A percentile compares a stretch with the other conserved stretches of the same genome.
phyloP scores from a whole-genome alignment of 2,329 filamentous ascomycete genomes.

The Dactylellina leptospora region DNA sequence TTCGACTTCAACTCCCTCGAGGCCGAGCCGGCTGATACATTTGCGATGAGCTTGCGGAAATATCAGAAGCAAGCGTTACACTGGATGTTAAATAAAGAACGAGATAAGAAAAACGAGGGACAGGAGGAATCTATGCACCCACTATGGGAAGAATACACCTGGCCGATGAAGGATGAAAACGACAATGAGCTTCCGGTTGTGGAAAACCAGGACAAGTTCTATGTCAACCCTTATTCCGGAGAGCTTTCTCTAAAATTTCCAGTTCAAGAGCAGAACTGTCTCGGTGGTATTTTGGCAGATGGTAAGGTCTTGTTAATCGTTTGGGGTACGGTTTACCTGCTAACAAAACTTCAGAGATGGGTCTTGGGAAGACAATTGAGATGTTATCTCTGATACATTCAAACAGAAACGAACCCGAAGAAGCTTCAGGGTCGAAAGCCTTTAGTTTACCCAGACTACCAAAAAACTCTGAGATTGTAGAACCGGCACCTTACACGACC shows the following conservation, averaged over 20 bases:
- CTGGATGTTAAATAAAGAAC: slow-evolving; percentile 95
- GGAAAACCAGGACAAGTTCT: slow-evolving; percentile 77
- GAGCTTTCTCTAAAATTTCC: slow-evolving; percentile 92
- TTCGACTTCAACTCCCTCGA: slow-evolving; percentile 94
- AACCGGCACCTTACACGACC: slow-evolving; percentile 84
- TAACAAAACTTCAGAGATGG: slow-evolving; percentile 74
- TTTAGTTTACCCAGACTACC: slow-evolving; percentile 45
- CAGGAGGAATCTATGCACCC: slow-evolving; percentile 90
- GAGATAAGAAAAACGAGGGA: slow-evolving; percentile 71
- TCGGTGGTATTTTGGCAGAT: slow-evolving; percentile 91
- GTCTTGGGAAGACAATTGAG: slow-evolving; percentile 96
- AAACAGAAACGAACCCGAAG: slow-evolving; percentile 65
- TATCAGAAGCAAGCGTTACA: slow-evolving; percentile 95
- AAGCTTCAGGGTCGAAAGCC: slow-evolving; percentile 31
- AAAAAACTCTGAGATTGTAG: slow-evolving; percentile 63
- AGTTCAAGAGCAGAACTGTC: slow-evolving; percentile 89
- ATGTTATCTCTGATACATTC: slow-evolving; percentile 94
- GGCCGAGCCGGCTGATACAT: slow-evolving; percentile 81
- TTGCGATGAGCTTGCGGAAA: slow-evolving; percentile 81
- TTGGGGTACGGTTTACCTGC: background rate
- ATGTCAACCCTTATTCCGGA: slow-evolving; percentile 96
- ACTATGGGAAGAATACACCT: slow-evolving; percentile 93
- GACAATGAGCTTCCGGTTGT: slow-evolving; percentile 76
- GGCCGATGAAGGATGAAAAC: slow-evolving; percentile 87
- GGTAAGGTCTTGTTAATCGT: slow-evolving; percentile 57